Evolutionary conservation across 2,329 filamentous ascomycete genomes (phyloP).

Genomic region (Spiromastix sp.): DNA sequence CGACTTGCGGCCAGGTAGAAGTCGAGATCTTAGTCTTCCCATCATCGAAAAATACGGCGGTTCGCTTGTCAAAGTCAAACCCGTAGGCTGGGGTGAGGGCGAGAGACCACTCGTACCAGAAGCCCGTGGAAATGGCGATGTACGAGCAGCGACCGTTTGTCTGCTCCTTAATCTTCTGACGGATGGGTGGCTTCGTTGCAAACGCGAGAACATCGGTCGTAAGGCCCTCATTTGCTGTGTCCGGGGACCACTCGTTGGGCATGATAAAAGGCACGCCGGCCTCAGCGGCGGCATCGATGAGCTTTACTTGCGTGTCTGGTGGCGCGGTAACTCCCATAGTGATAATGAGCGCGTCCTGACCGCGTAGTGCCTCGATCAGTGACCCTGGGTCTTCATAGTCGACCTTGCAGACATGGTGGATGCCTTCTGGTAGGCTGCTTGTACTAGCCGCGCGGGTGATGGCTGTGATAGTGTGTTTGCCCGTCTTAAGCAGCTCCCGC

Average conservation of each 20-base stretch:
- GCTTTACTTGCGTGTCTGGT: conserved; percentile 36
- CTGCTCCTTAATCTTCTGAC: conserved; percentile 30
- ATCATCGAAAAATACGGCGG: conserved; percentile 42
- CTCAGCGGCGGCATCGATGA: conserved; percentile 45
- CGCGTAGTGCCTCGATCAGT: conserved; percentile 41
- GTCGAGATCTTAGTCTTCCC: conserved; percentile 47
- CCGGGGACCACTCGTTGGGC: conserved; percentile 38
- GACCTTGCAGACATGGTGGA: conserved; percentile 32
- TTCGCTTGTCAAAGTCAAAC: conserved; percentile 38
- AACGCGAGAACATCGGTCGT: conserved; percentile 29
- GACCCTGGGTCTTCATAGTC: conserved; percentile 40
- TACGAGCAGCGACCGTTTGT: conserved; percentile 37
- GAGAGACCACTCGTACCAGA: conserved; percentile 47
- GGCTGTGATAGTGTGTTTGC: conserved; percentile 43
- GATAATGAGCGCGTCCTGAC: conserved; percentile 48
- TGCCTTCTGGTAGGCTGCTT: conserved; percentile 35
- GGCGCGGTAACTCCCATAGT: conserved; percentile 39
- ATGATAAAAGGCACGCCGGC: conserved; percentile 47
- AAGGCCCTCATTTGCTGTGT: conserved; percentile 21
- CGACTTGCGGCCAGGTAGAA: conserved; percentile 50
- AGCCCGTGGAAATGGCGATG: conserved; percentile 40
- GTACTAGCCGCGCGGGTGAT: conserved; percentile 37
- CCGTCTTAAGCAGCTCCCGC: conserved; percentile 33
- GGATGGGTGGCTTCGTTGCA: conserved; percentile 14
- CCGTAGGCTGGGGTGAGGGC: conserved; percentile 31